Evolutionary conservation across 2,329 filamentous ascomycete genomes (phyloP), one percentile per base, ranked within the genome.

Genomic region (Colletotrichum plurivorum): DNA sequence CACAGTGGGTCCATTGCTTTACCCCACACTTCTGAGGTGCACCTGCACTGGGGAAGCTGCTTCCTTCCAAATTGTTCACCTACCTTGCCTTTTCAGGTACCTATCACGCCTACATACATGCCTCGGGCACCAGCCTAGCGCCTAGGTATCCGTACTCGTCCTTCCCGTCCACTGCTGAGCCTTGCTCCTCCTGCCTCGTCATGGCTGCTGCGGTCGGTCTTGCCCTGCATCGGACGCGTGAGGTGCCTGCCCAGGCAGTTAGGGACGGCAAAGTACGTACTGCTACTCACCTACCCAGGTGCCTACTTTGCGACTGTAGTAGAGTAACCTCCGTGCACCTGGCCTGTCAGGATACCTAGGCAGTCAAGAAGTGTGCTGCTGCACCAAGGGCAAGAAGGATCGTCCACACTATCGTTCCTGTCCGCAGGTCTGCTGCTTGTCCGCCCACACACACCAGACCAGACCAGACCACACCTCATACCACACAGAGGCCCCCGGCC

Each of bases 11-110:
- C 56, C 12, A 20, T 43, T 22, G 31, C 3, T 10, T 65, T 68
- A 68, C 65, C 65, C 65, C 65, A 68, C 65, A 68, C 65, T 68
- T 53, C 41, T 18, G 46, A 63, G 61, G 61, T 57, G 61, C 61
- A 13, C 39, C 16, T 41, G 31, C 16, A 49, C n/a, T 49, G 46
- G 46, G 46, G 16, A 49, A 52, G 49, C 20, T 18, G 49, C 31
- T 36, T 36, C 31, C 8, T 36, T 36, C 31, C 31, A 36, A 36
- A 36, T 36, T 36, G 31, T 36, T 36, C 31, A 36, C 31, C 31
- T 10, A 36, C 31, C 31, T 36, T 36, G 31, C 31, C 31, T 36
- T 36, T 36, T 36, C 8, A 36, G 31, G 31, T 36, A 36, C 31
- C 31, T 36, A 31, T 31, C 20, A 9, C 8, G 27, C 27, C 27